Evolutionary conservation across 192 early-diverging fungal species (phyloP).

Genomic region (Podila verticillata): DNA sequence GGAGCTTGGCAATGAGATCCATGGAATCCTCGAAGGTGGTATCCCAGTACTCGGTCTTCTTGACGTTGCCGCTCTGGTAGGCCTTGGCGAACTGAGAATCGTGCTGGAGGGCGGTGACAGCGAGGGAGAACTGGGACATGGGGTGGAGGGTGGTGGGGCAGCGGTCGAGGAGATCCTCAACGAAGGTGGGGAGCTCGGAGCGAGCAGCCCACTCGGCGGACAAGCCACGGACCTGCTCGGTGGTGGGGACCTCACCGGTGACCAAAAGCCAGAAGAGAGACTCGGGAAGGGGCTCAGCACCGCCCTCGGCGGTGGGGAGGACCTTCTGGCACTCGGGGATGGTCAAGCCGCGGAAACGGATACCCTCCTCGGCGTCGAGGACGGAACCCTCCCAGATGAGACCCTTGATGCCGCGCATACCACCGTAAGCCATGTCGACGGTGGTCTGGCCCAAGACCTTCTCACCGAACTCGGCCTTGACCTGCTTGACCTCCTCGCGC

Average conservation of each 20-base stretch:
- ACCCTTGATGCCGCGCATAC: slow-evolving; percentile 99
- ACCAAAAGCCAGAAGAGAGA: slow-evolving; percentile 98
- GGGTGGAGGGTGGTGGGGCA: slow-evolving; percentile 99
- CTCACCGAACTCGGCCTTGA: slow-evolving; percentile 91
- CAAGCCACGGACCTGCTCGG: slow-evolving; percentile 88
- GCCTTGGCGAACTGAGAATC: slow-evolving; percentile 97
- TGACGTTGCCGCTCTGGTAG: slow-evolving; percentile 85
- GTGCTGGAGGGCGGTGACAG: slow-evolving; percentile 97
- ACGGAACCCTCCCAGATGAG: slow-evolving; percentile 99
- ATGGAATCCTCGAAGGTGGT: slow-evolving; percentile 94
- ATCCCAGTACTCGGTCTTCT: slow-evolving; percentile 97
- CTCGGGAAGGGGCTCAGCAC: slow-evolving; percentile 96
- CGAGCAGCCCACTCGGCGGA: slow-evolving; percentile 98
- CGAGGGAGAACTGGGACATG: slow-evolving; percentile 98
- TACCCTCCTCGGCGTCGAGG: slow-evolving; percentile 97
- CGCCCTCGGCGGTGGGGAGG: slow-evolving; percentile 89
- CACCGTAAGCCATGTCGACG: slow-evolving; percentile 98
- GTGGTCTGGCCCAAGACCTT: slow-evolving; percentile 94
- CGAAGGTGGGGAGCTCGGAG: slow-evolving; percentile 90
- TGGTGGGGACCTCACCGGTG: slow-evolving; percentile 96
- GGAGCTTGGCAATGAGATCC: slow-evolving; percentile 97
- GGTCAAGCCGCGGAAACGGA: slow-evolving; percentile 96
- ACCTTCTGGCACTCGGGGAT: slow-evolving; percentile 96
- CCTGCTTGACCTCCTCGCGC: slow-evolving; percentile 93
- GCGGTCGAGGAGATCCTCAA: slow-evolving; percentile 97